Percentiles rank a stretch among this genome's conserved stretches.
phyloP scores from a whole-genome alignment of 2,329 filamentous ascomycete genomes.

The Penicillium sp. region DNA sequence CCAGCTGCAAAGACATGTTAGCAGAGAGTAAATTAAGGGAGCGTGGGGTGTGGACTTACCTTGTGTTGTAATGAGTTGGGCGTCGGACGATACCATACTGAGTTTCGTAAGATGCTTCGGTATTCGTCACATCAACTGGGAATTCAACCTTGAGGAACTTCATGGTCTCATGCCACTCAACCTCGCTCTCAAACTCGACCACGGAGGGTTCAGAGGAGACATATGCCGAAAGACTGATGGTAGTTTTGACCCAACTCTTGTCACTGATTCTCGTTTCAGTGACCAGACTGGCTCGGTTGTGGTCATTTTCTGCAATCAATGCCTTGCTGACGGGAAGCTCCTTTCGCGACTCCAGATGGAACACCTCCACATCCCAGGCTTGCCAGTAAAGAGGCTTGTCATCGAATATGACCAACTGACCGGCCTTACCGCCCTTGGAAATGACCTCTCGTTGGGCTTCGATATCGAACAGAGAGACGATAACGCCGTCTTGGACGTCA shows the following conservation, averaged over 20 bases:
- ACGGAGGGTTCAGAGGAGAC: constrained; percentile 69
- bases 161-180: constrained; percentile 98
- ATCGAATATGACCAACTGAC: constrained; percentile 92
- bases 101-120: constrained; percentile 92
- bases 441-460: constrained; percentile 77
- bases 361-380: constrained; percentile 98
- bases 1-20: constrained; percentile 62
- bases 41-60: constrained; percentile 51
- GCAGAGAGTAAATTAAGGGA: constrained; percentile 11
- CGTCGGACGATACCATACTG: constrained; percentile 88
- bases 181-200: constrained; percentile 79
- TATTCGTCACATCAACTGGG: constrained; percentile 88
- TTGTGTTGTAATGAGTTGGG: constrained; percentile 97
- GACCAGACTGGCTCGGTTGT: constrained; percentile 78
- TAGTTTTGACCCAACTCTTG: constrained; percentile 83
- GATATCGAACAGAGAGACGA: constrained; percentile 84
- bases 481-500: constrained; percentile 73
- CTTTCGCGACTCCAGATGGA: constrained; percentile 84
- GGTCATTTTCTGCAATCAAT: constrained; percentile 71
- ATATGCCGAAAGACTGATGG: constrained; percentile 77
- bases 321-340: constrained; percentile 74
- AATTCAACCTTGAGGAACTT: constrained; percentile 99
- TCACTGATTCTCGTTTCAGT: constrained; percentile 89
- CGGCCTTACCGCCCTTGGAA: constrained; percentile 74
- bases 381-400: constrained; percentile 98